Evolutionary conservation across 768 basidiomycete genomes (phyloP).

Genomic region (Neoboletus subvelutipes): DNA sequence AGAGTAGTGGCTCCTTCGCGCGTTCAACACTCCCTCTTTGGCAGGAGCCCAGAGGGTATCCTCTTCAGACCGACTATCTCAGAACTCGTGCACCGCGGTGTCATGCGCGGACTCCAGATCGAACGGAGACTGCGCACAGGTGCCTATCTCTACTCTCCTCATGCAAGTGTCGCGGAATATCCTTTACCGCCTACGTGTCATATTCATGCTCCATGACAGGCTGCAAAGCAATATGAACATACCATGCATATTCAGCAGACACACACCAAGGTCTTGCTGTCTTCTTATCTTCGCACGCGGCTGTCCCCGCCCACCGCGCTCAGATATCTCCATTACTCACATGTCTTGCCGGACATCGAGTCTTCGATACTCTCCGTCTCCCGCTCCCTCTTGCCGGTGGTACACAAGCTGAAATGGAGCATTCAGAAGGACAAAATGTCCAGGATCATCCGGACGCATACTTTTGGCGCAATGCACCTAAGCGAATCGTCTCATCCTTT

Average conservation of each 20-base stretch:
- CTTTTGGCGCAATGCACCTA: constrained; percentile 31
- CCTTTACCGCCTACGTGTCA: background rate
- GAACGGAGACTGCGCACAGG: constrained; percentile 68
- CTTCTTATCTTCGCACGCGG: constrained; percentile 53
- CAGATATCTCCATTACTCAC: constrained; percentile 46
- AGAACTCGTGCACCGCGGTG: constrained; percentile 67
- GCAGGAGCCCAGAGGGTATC: constrained; percentile 51
- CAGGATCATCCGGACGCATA: constrained; percentile 48
- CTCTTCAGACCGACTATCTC: constrained; percentile 61
- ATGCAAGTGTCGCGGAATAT: constrained; percentile 37
- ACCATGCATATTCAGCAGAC: constrained; percentile 52
- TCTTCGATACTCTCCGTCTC: constrained; percentile 56
- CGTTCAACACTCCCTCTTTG: constrained; percentile 64
- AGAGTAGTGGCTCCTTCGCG: constrained; percentile 66
- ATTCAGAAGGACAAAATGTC: constrained; percentile 63
- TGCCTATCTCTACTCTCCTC: constrained; percentile 59
- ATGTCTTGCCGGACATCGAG: constrained; percentile 64
- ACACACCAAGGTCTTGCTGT: constrained; percentile 52
- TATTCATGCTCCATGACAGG: constrained; percentile 39
- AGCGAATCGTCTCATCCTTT: constrained; percentile 24
- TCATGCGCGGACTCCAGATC: constrained; percentile 66
- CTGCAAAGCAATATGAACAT: constrained; percentile 65
- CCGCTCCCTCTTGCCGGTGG: constrained; percentile 58
- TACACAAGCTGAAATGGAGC: constrained; percentile 72
- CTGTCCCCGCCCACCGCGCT: constrained; percentile 38